Base-by-base conservation (phyloP, 257 asterid genomes). In the Nicotiana sylvestris region DNA sequence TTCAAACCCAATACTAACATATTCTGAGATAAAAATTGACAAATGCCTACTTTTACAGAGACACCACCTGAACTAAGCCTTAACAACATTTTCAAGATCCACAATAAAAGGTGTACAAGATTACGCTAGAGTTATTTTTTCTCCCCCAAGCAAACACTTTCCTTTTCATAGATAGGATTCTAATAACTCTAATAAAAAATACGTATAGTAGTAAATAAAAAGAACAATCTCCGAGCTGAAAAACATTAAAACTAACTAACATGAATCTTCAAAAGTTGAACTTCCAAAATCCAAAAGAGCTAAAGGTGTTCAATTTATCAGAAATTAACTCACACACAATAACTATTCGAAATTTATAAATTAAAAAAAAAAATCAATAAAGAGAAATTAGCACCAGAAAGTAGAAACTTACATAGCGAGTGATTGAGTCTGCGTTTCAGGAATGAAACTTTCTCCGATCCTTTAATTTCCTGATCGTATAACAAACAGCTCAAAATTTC, bases 311-410 rank as follows among this genome's bases (percentile, higher is more conserved):
- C 78, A 70, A 39, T 11, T 39, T 46, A 70, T 33, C 78, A 70
- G n/a, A 43, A 21, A 70, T 70, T 6, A 74, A 74, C 62, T 49
- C 80, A 74, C 10, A 74, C 2, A 49, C 21, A 74, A 39, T 46
- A 12, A 27, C 32, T 2, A 69, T 10, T 57, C 33, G 10, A 69
- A 69, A 0, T 27, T 4, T 16, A 25, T 49, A 57, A 74, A 49
- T 5, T 0, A 12, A 16, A 21, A 46, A 0, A 32, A 72, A 27
- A 9, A 9, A 43, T 43, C 51, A 43, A 43, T 43, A 2, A 43
- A 43, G 51, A 43, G 51, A 43, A 74, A 12, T 72, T 72, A 21
- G 79, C 61, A 72, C 21, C 79, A 72, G 39, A 74, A 74, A 74
- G 27, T n/a, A 74, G 43, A 74, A 74, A 74, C 80, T 49, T 21